Evolutionary conservation across 148 eudicot species (phyloP).

Genomic region (Dysphania ambrosioides): DNA sequence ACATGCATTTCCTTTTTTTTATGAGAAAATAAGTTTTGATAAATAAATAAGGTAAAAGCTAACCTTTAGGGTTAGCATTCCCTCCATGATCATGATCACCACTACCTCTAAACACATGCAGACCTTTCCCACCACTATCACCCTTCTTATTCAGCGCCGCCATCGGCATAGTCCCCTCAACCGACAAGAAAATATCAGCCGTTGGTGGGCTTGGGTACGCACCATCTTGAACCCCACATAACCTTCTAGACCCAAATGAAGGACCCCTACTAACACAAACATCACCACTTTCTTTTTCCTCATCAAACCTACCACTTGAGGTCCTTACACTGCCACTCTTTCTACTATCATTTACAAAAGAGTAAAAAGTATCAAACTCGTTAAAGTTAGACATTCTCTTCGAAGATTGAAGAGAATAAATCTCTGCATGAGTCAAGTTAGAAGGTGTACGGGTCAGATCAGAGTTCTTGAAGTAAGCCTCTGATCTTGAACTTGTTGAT

Average conservation of each 20-base stretch:
- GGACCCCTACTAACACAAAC: conserved; percentile 13
- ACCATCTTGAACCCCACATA: conserved; percentile 2
- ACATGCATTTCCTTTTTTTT: not conserved
- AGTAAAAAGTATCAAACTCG: conserved; percentile 58
- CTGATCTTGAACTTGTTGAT: conserved; percentile 65
- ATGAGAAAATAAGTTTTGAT: not conserved
- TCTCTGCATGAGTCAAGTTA: conserved; percentile 75
- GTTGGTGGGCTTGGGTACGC: conserved; percentile 68
- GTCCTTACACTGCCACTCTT: conserved; percentile 55
- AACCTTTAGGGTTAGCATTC: conserved; percentile 71
- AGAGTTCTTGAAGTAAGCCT: conserved; percentile 49
- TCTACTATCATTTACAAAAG: conserved; percentile 51
- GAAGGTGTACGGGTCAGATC: conserved; percentile 63
- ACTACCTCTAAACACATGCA: conserved; percentile 77
- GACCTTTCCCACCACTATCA: conserved; percentile 56
- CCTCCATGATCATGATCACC: conserved; percentile 51
- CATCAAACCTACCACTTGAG: conserved; percentile 67
- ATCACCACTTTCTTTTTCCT: conserved; percentile 45
- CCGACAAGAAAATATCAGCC: conserved; percentile 71
- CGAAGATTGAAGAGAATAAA: conserved; percentile 67
- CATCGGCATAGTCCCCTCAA: conserved; percentile 26
- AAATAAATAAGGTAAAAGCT: too few species aligned
- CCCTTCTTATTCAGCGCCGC: conserved; percentile 40
- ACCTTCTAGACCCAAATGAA: conserved; percentile 26
- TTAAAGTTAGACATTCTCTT: conserved; percentile 78